These are phyloP conservation scores for Penicillium sp. DNA, from an alignment of 2,329 filamentous ascomycete species.

Conservation along the genomic window DNA sequence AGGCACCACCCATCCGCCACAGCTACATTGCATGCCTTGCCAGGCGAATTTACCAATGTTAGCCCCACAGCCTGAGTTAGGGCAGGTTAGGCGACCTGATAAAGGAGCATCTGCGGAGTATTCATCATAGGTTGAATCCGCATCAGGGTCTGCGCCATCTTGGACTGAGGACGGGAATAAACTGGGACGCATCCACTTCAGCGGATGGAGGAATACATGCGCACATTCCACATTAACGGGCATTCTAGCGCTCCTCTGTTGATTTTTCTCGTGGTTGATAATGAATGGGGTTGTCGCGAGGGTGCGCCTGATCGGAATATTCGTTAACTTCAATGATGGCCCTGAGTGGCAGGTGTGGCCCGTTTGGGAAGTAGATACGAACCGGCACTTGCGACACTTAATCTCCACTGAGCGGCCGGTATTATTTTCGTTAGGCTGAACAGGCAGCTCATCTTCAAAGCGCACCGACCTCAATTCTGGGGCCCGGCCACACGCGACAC, in stretches of 20 bases:
- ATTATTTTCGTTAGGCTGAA: constrained; percentile 26
- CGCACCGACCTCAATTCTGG: constrained; percentile 76
- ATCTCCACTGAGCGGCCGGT: constrained; percentile 60
- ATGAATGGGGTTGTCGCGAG: constrained; percentile 72
- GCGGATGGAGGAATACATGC: constrained; percentile 88
- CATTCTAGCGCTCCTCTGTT: constrained; percentile 31
- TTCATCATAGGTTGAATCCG: constrained; percentile 28
- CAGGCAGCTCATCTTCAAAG: constrained; percentile 66
- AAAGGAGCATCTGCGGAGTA: constrained; percentile 72
- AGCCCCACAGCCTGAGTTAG: constrained; percentile 75
- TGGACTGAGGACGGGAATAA: constrained; percentile 56
- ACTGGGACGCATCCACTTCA: constrained; percentile 91
- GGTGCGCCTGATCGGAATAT: constrained; percentile 53
- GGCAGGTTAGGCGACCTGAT: constrained; percentile 84
- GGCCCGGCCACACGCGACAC: constrained; percentile 75
- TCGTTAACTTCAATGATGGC: constrained; percentile 3
- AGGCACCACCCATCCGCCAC: constrained; percentile 87
- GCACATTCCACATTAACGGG: constrained; percentile 63
- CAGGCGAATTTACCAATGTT: constrained; percentile 93
- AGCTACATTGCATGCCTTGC: constrained; percentile 93
- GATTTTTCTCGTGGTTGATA: constrained; percentile 61
- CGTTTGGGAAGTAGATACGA: constrained; percentile 45
- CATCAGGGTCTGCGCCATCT: constrained; percentile 16
- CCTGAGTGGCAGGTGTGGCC: constrained; percentile 13
- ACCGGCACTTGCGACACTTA: constrained; percentile 89